Conservation (phyloP, 306 rosid species). For the Cicer pinnatifidum region DNA sequence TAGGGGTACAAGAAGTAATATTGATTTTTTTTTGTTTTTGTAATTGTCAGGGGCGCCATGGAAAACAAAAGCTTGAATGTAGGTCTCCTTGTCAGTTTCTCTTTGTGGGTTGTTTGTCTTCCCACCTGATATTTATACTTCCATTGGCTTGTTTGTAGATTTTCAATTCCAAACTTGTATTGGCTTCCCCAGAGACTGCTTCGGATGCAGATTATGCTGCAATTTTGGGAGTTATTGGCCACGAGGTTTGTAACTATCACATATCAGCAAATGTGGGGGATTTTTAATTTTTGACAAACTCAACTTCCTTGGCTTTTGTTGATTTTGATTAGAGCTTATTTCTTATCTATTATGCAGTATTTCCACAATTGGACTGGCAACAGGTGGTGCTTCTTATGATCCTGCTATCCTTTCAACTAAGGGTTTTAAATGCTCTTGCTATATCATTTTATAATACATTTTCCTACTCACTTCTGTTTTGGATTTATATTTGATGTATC, state of each 20-base stretch:
- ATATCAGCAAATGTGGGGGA: constrained; percentile 32
- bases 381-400: constrained; percentile 61
- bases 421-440: constrained; percentile 32
- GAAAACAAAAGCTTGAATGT: constrained; percentile 99
- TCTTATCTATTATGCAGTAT: constrained; percentile 74
- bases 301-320: constrained; percentile 31
- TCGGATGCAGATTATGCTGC: constrained; percentile 92
- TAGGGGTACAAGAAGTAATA: constrained; percentile 26
- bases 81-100: constrained; percentile 44
- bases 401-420: constrained; percentile 37
- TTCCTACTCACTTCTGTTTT: constrained; percentile 1
- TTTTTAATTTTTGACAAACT: constrained; percentile 32
- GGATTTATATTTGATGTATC: constrained; percentile 31
- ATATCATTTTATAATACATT: constrained; percentile 29
- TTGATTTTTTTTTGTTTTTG: constrained; percentile 42
- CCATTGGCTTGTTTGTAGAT: constrained; percentile 56
- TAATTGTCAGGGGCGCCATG: constrained; percentile 93
- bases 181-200: constrained; percentile 98
- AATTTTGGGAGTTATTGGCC: constrained; percentile 96
- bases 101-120: constrained; percentile 19
- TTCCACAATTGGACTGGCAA: constrained; percentile 99
- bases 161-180: constrained; percentile 90
- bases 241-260: constrained; percentile 74
- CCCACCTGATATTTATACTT: constrained; percentile 13
- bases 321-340: constrained; percentile 38